Percentiles rank a stretch among this genome's conserved stretches.
Conservation (phyloP, 78 protist species). For the Creolimax fragrantissima region DNA sequence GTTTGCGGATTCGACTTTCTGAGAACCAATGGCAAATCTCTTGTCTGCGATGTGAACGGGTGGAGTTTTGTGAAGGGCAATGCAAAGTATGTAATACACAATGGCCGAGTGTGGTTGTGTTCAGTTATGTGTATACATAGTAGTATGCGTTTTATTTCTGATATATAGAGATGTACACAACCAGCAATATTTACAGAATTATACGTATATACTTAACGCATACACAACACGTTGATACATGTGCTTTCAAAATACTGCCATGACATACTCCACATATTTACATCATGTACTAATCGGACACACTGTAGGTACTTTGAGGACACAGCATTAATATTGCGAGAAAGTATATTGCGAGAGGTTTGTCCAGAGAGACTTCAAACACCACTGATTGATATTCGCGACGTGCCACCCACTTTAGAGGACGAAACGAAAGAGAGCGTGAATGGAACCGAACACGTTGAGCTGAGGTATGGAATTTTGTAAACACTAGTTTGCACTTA, state of each 20-base stretch:
- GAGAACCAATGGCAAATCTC: constrained; percentile 54
- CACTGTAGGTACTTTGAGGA: constrained; percentile 33
- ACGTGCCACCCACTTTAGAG: neutral
- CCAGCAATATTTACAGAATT: too few relatives aligned
- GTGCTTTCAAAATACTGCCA: too few relatives aligned
- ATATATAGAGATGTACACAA: too few relatives aligned
- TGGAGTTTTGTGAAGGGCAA: constrained; percentile 83
- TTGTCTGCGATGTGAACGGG: constrained; percentile 95
- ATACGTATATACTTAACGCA: too few relatives aligned
- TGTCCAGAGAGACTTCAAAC: neutral
- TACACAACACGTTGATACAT: too few relatives aligned
- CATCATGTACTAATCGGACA: too few relatives aligned
- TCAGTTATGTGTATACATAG: neutral
- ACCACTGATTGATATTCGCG: neutral
- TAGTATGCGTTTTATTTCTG: too few relatives aligned
- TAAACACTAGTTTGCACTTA: neutral
- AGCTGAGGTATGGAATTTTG: neutral
- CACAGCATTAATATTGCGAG: constrained; percentile 26
- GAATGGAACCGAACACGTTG: neutral
- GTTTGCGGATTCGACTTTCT: constrained; percentile 83
- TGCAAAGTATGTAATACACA: neutral
- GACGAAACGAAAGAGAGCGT: neutral
- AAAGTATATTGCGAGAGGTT: neutral
- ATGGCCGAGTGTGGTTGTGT: too few relatives aligned
- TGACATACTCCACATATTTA: too few relatives aligned